Conservation (phyloP, 1,284 basidiomycete genomes). For the Moniliophthora roreri region DNA sequence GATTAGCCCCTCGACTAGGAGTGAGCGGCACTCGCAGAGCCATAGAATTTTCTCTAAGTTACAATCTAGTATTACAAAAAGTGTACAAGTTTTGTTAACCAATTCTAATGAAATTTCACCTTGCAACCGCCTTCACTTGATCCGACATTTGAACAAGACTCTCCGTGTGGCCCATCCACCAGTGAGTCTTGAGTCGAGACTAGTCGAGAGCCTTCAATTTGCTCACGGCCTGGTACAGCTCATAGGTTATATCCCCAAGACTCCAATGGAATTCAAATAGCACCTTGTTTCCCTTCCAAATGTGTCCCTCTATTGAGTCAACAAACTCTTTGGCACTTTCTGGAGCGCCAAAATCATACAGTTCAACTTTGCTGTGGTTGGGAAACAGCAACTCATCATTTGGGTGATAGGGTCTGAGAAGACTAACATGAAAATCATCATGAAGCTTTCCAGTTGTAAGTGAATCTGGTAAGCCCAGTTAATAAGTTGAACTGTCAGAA, state of each 20-base stretch:
- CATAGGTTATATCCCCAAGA: conserved; percentile 15
- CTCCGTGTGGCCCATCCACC: too few relatives aligned
- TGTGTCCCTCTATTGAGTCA: conserved; percentile 2
- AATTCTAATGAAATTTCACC: too few relatives aligned
- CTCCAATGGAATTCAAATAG: neutral
- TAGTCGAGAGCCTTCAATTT: neutral
- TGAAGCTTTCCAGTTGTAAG: conserved; percentile 22
- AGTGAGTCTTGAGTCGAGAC: neutral
- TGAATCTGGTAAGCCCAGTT: conserved; percentile 26
- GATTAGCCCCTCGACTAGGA: too few relatives aligned
- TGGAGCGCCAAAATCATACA: conserved; percentile 12
- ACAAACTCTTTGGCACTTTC: conserved; percentile 9
- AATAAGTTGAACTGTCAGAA: conserved; percentile 23
- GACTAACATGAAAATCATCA: conserved; percentile 16
- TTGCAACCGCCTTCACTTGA: too few relatives aligned
- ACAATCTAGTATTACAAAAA: too few relatives aligned
- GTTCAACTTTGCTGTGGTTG: neutral
- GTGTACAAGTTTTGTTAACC: too few relatives aligned
- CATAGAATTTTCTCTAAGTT: too few relatives aligned
- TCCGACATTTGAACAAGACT: too few relatives aligned
- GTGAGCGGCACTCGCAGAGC: too few relatives aligned
- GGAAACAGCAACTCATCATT: conserved; percentile 6
- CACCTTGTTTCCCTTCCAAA: neutral
- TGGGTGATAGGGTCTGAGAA: conserved; percentile 8
- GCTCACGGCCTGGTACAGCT: neutral